Evolutionary conservation across 352 stramenopile genomes (phyloP), one percentile per base, ranked within the genome.

Genomic region (Elongisporangium prolatum): DNA sequence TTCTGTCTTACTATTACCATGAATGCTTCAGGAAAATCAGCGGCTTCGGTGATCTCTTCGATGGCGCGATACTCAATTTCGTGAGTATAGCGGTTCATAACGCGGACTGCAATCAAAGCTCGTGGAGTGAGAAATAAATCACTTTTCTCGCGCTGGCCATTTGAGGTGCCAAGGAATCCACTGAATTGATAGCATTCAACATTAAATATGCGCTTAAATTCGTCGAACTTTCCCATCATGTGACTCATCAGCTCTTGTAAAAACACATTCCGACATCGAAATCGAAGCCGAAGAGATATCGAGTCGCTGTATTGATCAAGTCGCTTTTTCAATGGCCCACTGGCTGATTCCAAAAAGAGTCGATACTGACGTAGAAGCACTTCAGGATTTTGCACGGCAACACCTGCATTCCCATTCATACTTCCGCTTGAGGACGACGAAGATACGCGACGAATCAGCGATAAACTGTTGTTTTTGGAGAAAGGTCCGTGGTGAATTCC

Each of bases 221-320:
- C 81, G 2, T 93, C 81, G 57, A 93, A 86, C 54, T 73, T 89
- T 10, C 81, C 81, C 20, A 75, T 63, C 48, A 91, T 74, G 61
- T 91, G 81, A 54, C 78, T 91, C 77, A 93, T 89, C 2, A 93
- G 61, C 54, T 93, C 84, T 69, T 93, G 84, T 52, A 93, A 64
- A 48, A 93, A 93, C 21, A 76, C 67, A 44, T 88, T 93, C 14
- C 82, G 79, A 50, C 84, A 89, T 51, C 84, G 75, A 51, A 88
- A 93, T 1, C 84, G 80, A 25, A 93, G 76, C 14, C 81, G 74
- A 28, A 93, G 57, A 53, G 80, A 91, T 11, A 86, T 62, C 1
- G 81, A 61, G 18, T 93, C 84, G 8, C 74, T 68, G 52, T 91
- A 88, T 24, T 86, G 65, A 48, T 78, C 68, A 25, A 91, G 67